A percentile compares a stretch with the other conserved stretches of the same genome.
These are phyloP conservation scores for Spizellomyces sp. DNA, from an alignment of 192 early-diverging fungal genomes.

Conservation along the genomic window DNA sequence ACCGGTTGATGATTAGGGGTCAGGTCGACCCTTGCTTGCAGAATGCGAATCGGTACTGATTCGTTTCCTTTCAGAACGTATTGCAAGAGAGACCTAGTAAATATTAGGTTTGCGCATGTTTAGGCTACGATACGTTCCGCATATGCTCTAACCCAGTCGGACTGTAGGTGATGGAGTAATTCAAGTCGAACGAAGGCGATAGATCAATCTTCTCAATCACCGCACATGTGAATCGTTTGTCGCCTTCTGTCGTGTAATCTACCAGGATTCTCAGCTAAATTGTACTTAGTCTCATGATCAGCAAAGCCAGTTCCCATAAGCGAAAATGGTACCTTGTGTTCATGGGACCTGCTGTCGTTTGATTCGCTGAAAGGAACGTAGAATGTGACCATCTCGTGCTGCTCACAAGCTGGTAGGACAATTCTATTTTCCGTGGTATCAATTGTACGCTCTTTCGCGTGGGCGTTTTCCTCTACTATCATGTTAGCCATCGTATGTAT, in stretches of 20 bases:
- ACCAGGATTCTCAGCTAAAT: background rate
- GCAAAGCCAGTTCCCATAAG: background rate
- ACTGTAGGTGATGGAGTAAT: background rate
- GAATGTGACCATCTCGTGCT: constrained; percentile 46
- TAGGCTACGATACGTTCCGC: background rate
- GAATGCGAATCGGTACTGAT: background rate
- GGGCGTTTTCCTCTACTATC: background rate
- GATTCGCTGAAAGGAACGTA: constrained; percentile 47
- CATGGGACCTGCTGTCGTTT: constrained; percentile 39
- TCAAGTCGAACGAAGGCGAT: constrained; percentile 8
- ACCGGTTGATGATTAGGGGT: background rate
- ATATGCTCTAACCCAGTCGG: background rate
- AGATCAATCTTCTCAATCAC: background rate
- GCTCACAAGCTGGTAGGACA: constrained; percentile 34
- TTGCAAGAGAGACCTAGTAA: background rate
- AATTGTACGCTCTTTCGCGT: constrained; percentile 33
- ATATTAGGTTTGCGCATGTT: background rate
- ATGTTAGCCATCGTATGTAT: constrained; percentile 9
- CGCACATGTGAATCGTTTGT: background rate
- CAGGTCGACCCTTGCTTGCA: background rate
- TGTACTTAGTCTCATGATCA: background rate
- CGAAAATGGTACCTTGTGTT: constrained; percentile 23
- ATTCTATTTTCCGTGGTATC: constrained; percentile 44
- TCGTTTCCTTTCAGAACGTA: background rate
- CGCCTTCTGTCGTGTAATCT: background rate